Evolutionary conservation across 495 filamentous ascomycete genomes (phyloP).

Genomic region (Lasiosphaeria miniovina): DNA sequence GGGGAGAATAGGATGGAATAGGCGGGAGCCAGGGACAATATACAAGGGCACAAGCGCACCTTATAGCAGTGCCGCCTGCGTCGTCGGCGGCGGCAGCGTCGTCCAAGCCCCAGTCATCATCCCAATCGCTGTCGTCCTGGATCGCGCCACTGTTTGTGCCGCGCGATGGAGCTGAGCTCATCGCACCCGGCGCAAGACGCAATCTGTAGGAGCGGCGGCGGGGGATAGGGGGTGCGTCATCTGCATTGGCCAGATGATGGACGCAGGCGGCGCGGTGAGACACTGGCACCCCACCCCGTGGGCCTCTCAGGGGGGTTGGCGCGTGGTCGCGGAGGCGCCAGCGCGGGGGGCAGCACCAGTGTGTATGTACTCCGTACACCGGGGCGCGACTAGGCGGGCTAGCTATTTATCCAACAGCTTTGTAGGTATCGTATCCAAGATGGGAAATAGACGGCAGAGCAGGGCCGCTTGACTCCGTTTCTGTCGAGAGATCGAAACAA

Average conservation of each 20-base stretch:
- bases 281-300: slow-evolving; percentile 1
- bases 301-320: neutral
- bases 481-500: too few species aligned
- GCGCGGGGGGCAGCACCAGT: neutral
- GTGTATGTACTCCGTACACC: too few species aligned
- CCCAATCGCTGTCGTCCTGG: slow-evolving; percentile 7
- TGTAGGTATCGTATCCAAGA: neutral
- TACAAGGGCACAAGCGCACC: slow-evolving; percentile 2
- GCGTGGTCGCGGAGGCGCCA: neutral
- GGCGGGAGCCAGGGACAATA: neutral
- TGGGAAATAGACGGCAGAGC: neutral
- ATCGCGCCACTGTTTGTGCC: slow-evolving; percentile 1
- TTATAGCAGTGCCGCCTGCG: slow-evolving; percentile 9
- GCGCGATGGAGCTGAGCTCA: slow-evolving; percentile 9
- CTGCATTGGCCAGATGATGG: slow-evolving; percentile 12
- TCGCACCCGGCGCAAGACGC: slow-evolving; percentile 18
- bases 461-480: neutral
- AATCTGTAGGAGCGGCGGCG: slow-evolving; percentile 12
- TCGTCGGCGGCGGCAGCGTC: slow-evolving; percentile 1
- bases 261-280: slow-evolving; percentile 7
- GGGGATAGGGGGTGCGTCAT: slow-evolving; percentile 14
- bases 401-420: neutral
- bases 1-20: neutral
- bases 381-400: too few species aligned
- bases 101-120: slow-evolving; percentile 3